phyloP scores from a whole-genome alignment of 1,284 basidiomycete genomes.

The Microbotryomycetes sp. region DNA sequence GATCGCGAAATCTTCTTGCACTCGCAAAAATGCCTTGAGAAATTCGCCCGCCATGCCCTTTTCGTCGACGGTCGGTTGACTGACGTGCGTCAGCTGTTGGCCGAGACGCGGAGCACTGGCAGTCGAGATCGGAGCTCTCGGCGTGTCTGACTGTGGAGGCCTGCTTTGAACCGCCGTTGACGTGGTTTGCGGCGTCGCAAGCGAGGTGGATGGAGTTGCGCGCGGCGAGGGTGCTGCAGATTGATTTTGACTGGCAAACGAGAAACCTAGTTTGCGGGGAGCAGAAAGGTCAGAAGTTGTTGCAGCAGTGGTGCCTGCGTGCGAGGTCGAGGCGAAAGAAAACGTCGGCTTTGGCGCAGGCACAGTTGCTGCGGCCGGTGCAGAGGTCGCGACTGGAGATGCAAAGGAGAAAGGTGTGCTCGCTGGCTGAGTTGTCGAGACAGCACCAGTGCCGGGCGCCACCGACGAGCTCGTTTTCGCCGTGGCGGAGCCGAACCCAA shows the following conservation, averaged over 20 bases:
- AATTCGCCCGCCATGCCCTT: conserved; percentile 36
- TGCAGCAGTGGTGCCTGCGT: background rate
- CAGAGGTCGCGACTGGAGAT: background rate
- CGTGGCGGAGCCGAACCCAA: background rate
- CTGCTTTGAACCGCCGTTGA: conserved; percentile 1
- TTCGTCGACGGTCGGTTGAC: conserved; percentile 32
- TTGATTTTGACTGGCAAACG: no score
- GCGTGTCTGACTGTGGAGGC: conserved; percentile 16
- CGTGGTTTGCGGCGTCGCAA: conserved; percentile 1
- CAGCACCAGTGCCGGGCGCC: background rate
- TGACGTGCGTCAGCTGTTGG: conserved; percentile 1
- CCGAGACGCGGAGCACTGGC: conserved; percentile 18
- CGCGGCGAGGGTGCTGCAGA: background rate
- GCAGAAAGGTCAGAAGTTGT: conserved; percentile 7
- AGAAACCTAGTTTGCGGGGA: background rate
- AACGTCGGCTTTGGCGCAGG: background rate
- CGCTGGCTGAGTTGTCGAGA: background rate
- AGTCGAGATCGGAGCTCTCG: conserved; percentile 16
- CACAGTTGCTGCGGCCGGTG: conserved; percentile 1
- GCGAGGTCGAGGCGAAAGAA: background rate
- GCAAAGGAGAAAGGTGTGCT: conserved; percentile 1
- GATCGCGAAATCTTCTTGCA: conserved; percentile 41
- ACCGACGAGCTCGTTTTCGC: conserved; percentile 14
- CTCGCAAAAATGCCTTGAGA: conserved; percentile 39
- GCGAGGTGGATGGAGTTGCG: conserved; percentile 12